These are phyloP conservation scores for Kazachstania martiniae DNA, from an alignment of 805 yeast species.

Conservation along the genomic window DNA sequence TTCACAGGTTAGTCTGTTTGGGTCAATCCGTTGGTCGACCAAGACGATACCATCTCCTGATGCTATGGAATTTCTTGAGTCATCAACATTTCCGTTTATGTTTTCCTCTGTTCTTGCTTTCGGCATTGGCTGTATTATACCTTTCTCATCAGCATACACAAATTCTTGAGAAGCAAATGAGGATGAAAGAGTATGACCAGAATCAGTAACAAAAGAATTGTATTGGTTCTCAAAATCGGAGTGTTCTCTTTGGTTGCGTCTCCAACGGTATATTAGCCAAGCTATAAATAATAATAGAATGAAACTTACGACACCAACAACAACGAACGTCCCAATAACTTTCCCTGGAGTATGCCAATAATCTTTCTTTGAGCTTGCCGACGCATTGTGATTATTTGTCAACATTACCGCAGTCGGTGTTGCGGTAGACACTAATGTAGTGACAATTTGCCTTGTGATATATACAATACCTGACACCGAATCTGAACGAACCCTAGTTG, in stretches of 20 bases:
- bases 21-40: constrained; percentile 33
- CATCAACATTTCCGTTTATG: no score
- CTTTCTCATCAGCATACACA: constrained; percentile 17
- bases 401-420: constrained; percentile 1
- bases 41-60: background rate
- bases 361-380: no score
- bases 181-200: background rate
- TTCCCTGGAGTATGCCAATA: constrained; percentile 64
- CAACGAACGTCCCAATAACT: constrained; percentile 79
- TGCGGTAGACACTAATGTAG: no score
- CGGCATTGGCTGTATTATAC: constrained; percentile 3
- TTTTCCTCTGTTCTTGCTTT: background rate
- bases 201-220: constrained; percentile 11
- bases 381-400: constrained; percentile 2
- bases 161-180: constrained; percentile 5
- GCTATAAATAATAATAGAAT: no score
- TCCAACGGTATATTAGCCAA: no score
- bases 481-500: no score
- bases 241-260: no score
- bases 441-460: no score
- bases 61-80: no score
- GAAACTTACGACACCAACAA: constrained; percentile 73
- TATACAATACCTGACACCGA: no score
- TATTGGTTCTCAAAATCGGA: no score
- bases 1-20: constrained; percentile 10